Evolutionary conservation across 495 filamentous ascomycete species (phyloP).

Genomic region (Corynascus novoguineensis): DNA sequence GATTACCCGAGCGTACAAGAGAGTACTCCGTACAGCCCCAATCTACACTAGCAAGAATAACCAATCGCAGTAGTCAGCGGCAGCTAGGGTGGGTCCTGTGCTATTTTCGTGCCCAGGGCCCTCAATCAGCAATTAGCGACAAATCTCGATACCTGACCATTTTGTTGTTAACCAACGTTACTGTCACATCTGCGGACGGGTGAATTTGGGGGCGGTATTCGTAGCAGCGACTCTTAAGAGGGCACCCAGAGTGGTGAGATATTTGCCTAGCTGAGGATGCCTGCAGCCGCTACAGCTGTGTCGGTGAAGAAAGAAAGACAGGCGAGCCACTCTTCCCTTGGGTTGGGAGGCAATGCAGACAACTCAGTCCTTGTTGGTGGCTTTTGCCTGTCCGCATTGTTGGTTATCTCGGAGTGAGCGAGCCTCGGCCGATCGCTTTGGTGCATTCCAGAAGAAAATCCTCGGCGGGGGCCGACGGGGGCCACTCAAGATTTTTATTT

Average conservation of each 20-base stretch:
- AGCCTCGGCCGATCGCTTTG: background rate
- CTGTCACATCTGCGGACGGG: background rate
- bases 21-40: background rate
- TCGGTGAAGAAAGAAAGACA: background rate
- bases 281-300: background rate
- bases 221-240: background rate
- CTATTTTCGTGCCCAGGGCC: conserved; percentile 13
- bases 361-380: background rate
- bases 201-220: background rate
- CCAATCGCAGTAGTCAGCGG: background rate
- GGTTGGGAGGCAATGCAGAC: no score
- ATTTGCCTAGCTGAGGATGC: no score
- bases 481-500: background rate
- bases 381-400: background rate
- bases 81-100: background rate
- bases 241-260: no score
- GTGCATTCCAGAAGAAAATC: background rate
- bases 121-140: background rate
- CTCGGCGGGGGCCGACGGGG: background rate
- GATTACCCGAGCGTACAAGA: no score
- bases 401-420: background rate
- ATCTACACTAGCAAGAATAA: background rate
- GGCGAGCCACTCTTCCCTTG: background rate
- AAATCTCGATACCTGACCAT: no score
- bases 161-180: no score